Conservation (phyloP, 78 protist species). For the Dictyostelium purpureum region DNA sequence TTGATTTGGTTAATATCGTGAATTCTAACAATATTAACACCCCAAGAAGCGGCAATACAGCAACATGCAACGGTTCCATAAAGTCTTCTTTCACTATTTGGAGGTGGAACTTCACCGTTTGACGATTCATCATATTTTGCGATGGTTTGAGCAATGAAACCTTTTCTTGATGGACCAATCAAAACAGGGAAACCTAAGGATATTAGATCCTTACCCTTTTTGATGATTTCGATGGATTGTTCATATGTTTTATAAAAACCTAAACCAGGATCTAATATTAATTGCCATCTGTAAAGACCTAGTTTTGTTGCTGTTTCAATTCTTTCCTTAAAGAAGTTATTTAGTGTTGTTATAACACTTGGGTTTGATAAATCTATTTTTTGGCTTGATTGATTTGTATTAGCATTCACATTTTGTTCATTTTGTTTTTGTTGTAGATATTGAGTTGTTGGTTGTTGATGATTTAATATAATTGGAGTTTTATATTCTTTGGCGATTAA, state of each 20-base stretch:
- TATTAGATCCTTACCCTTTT: background rate
- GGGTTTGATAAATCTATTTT: background rate
- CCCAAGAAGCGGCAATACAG: constrained; percentile 37
- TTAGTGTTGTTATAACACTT: background rate
- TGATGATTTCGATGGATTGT: constrained; percentile 50
- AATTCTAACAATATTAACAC: constrained; percentile 56
- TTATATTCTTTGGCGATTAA: constrained; percentile 26
- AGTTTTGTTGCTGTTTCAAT: constrained; percentile 11
- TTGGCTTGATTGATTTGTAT: background rate
- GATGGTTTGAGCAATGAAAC: constrained; percentile 76
- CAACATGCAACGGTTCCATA: constrained; percentile 78
- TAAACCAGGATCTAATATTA: constrained; percentile 86
- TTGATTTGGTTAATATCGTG: constrained; percentile 68
- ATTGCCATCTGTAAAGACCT: constrained; percentile 75
- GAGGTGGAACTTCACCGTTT: background rate
- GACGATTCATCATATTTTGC: constrained; percentile 6
- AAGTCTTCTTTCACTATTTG: constrained; percentile 17
- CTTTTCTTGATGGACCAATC: constrained; percentile 85
- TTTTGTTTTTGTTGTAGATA: constrained; percentile 43
- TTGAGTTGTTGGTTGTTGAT: constrained; percentile 59
- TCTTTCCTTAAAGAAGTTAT: constrained; percentile 29
- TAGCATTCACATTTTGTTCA: background rate
- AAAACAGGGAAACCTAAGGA: constrained; percentile 40
- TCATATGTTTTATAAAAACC: constrained; percentile 84
- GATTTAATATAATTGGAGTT: constrained; percentile 77